Evolutionary conservation across 495 filamentous ascomycete species (phyloP).

Genomic region (Lepidopterella palustris): DNA sequence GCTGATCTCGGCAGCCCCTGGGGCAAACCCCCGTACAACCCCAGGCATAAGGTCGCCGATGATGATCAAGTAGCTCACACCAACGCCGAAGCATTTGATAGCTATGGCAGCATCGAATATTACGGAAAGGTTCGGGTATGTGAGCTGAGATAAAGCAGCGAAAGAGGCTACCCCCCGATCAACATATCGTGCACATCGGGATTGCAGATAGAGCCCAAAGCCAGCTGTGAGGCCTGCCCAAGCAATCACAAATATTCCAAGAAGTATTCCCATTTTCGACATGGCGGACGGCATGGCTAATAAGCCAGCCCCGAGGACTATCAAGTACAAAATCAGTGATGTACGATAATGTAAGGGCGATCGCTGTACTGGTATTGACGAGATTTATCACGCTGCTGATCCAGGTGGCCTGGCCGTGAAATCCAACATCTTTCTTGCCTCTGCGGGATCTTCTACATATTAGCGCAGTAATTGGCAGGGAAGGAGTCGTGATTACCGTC

Average conservation of each 20-base stretch:
- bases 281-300: conserved; percentile 92
- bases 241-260: conserved; percentile 76
- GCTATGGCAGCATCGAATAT: conserved; percentile 94
- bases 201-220: conserved; percentile 91
- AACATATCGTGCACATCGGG: conserved; percentile 83
- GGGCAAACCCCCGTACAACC: conserved; percentile 70
- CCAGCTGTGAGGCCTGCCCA: conserved; percentile 86
- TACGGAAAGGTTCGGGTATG: conserved; percentile 92
- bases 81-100: conserved; percentile 96
- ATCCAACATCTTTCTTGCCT: conserved; percentile 47
- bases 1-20: conserved; percentile 51
- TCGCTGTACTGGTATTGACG: conserved; percentile 75
- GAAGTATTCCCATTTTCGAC: conserved; percentile 80
- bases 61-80: conserved; percentile 94
- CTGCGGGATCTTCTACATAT: conserved; percentile 41
- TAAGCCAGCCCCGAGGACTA: conserved; percentile 88
- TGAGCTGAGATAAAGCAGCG: conserved; percentile 90
- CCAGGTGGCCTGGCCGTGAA: conserved; percentile 75
- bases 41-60: conserved; percentile 98
- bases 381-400: conserved; percentile 88
- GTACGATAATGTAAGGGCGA: background rate
- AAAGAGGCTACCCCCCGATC: conserved; percentile 78
- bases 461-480: background rate
- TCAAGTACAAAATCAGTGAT: background rate
- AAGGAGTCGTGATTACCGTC: conserved; percentile 25